phyloP scores from a whole-genome alignment of 2,329 filamentous ascomycete genomes.

The Esteya vermicola region DNA sequence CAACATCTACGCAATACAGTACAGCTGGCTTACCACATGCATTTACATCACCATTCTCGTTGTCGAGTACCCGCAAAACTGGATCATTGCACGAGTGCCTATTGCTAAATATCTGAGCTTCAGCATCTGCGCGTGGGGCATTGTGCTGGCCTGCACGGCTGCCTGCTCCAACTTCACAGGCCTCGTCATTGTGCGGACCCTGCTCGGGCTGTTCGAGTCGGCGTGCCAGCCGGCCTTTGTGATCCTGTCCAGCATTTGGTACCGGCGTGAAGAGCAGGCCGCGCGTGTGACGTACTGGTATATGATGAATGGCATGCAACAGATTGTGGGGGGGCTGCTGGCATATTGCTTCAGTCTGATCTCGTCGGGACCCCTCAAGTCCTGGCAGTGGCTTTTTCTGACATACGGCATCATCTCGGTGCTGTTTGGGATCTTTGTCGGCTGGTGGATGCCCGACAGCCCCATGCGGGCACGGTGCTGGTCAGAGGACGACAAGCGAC shows the following conservation, averaged over 20 bases:
- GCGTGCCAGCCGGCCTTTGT: constrained; percentile 56
- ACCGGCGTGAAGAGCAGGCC: constrained; percentile 54
- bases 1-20: constrained; percentile 27
- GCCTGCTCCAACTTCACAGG: constrained; percentile 45
- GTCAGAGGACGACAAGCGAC: constrained; percentile 47
- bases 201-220: constrained; percentile 59
- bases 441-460: constrained; percentile 51
- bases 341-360: constrained; percentile 50
- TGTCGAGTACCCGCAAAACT: constrained; percentile 60
- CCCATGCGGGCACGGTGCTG: constrained; percentile 61
- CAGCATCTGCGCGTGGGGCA: constrained; percentile 51
- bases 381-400: constrained; percentile 58
- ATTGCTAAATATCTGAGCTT: constrained; percentile 52
- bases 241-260: constrained; percentile 56
- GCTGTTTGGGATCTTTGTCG: constrained; percentile 49
- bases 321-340: constrained; percentile 57
- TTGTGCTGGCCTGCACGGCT: constrained; percentile 44
- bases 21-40: constrained; percentile 58
- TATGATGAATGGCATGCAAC: constrained; percentile 64
- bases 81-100: constrained; percentile 36
- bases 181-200: constrained; percentile 44
- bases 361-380: constrained; percentile 35
- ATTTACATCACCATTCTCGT: constrained; percentile 59
- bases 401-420: constrained; percentile 49
- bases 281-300: constrained; percentile 57